Evolutionary conservation across 164 flowering plant species (phyloP).

Genomic region (Dillenia turbinata): DNA sequence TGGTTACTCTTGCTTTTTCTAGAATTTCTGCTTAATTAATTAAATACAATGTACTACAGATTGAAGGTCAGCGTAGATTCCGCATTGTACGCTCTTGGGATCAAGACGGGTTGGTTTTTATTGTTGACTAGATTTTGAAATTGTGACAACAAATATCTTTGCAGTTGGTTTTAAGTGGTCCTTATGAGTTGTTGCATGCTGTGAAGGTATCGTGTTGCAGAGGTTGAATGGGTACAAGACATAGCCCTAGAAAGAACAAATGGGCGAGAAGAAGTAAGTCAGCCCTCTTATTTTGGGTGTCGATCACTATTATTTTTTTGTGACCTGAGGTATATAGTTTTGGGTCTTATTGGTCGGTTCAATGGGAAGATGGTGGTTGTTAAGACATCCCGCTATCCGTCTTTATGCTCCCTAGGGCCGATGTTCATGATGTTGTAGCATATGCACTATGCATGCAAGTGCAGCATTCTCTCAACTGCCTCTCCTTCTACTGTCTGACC

Average conservation of each 20-base stretch:
- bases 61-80: constrained; percentile 89
- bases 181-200: constrained; percentile 1
- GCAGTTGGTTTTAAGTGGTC: neutral
- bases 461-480: neutral
- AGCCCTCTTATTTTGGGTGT: neutral
- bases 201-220: constrained; percentile 81
- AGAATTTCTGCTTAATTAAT: no score
- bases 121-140: no score
- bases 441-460: no score
- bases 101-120: constrained; percentile 84
- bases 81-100: constrained; percentile 76
- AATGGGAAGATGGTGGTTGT: no score
- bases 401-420: no score
- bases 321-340: no score
- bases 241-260: constrained; percentile 50
- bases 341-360: no score
- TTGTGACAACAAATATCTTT: no score
- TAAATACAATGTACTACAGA: constrained; percentile 36
- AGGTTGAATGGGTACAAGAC: constrained; percentile 88
- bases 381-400: no score
- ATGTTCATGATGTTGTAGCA: no score
- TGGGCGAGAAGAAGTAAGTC: constrained; percentile 62
- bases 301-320: neutral
- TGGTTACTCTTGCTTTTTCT: no score
- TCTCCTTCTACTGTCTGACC: neutral